Percentiles rank a stretch among this genome's conserved stretches.
These are phyloP conservation scores for Lasiosphaeria miniovina DNA, from an alignment of 495 filamentous ascomycete genomes.

Conservation along the genomic window DNA sequence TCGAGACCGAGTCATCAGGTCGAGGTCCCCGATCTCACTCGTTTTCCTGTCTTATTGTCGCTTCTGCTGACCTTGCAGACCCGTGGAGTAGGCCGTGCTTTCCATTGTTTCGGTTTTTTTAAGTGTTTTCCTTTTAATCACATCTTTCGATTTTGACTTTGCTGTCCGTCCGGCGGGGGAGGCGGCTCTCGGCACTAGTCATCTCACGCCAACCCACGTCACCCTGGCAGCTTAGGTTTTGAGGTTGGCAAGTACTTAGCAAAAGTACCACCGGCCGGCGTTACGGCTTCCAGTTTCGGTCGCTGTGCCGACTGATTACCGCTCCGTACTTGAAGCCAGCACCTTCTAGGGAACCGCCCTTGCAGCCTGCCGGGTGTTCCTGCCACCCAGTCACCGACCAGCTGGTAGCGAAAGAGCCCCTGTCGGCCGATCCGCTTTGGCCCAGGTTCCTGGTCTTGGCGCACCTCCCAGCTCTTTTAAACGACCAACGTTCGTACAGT, in stretches of 20 bases:
- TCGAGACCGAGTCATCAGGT: conserved; percentile 5
- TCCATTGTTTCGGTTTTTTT: too few species aligned
- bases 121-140: background rate
- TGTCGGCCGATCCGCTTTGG: conserved; percentile 7
- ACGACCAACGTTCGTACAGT: background rate
- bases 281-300: conserved; percentile 14
- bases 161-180: background rate
- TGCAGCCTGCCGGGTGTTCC: conserved; percentile 6
- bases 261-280: background rate
- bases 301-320: conserved; percentile 7
- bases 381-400: conserved; percentile 7
- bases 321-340: background rate
- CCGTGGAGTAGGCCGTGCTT: too few species aligned
- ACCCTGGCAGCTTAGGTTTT: too few species aligned
- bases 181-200: background rate
- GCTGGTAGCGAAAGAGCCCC: conserved; percentile 4
- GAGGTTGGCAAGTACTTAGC: background rate
- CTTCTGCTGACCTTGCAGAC: too few species aligned
- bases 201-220: background rate
- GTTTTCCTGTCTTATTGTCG: background rate
- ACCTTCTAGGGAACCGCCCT: background rate
- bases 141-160: background rate
- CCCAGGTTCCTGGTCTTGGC: background rate
- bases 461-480: background rate
- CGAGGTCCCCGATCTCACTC: background rate